These are phyloP conservation scores for Cercophora scortea DNA, from an alignment of 495 filamentous ascomycete genomes.

Conservation along the genomic window DNA sequence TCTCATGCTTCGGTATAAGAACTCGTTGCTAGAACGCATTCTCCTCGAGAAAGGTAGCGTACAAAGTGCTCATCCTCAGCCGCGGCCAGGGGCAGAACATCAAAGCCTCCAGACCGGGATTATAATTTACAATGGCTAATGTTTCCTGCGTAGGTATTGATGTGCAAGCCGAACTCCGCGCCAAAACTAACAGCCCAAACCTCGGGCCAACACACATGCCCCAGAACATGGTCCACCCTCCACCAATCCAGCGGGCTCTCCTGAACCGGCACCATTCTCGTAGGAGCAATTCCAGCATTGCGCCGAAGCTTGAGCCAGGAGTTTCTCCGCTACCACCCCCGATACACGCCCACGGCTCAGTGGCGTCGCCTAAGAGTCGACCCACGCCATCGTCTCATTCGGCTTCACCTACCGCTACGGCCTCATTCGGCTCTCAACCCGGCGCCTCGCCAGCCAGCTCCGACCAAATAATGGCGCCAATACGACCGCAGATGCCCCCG, in stretches of 20 bases:
- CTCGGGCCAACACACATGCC: constrained; percentile 55
- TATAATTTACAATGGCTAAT: background rate
- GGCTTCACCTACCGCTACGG: constrained; percentile 67
- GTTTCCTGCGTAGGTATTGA: constrained; percentile 64
- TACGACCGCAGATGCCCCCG: constrained; percentile 34
- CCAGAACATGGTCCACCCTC: constrained; percentile 56
- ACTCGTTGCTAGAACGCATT: constrained; percentile 90
- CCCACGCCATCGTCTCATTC: constrained; percentile 78
- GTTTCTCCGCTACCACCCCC: constrained; percentile 45
- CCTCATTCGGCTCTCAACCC: constrained; percentile 63
- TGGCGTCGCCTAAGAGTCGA: constrained; percentile 53
- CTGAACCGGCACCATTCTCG: constrained; percentile 64
- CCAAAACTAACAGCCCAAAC: constrained; percentile 73
- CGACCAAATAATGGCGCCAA: constrained; percentile 39
- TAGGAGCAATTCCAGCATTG: constrained; percentile 60
- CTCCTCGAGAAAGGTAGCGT: constrained; percentile 82
- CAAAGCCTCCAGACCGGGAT: too few species aligned
- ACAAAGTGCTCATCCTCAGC: background rate
- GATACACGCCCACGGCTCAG: constrained; percentile 40
- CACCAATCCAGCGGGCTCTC: constrained; percentile 63
- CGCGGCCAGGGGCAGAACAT: background rate
- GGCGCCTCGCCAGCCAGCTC: constrained; percentile 59
- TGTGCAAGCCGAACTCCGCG: constrained; percentile 87
- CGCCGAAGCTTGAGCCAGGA: constrained; percentile 61
- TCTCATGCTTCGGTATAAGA: constrained; percentile 97